Evolutionary conservation across 75 land plant genomes (phyloP).

Genomic region (Sequoia sempervirens): DNA sequence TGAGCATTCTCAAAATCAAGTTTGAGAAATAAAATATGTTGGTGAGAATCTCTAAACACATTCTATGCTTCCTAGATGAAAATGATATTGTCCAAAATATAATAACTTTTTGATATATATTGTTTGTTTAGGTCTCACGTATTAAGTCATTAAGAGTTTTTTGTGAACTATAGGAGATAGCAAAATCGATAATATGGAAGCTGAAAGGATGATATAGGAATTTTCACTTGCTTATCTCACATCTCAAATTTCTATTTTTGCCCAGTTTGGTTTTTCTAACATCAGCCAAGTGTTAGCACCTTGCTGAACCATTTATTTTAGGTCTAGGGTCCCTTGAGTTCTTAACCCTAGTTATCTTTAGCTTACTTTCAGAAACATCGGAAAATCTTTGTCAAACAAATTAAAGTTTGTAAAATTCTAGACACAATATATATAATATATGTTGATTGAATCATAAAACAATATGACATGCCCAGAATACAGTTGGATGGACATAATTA

Average conservation of each 20-base stretch:
- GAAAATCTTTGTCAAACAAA: not conserved
- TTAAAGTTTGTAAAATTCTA: not conserved
- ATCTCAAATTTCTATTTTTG: not conserved
- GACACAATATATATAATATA: not conserved
- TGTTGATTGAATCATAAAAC: not conserved
- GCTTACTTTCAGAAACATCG: not conserved
- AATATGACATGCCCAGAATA: too few relatives aligned
- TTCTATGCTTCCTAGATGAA: too few relatives aligned
- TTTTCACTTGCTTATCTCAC: not conserved
- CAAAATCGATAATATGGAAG: not conserved
- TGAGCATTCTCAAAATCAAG: too few relatives aligned
- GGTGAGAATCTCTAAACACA: too few relatives aligned
- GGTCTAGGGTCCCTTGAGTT: not conserved
- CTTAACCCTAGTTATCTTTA: not conserved
- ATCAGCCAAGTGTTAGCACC: not conserved
- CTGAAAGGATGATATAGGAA: not conserved
- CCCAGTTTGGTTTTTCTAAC: not conserved
- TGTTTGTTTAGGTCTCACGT: too few relatives aligned
- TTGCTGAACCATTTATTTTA: not conserved
- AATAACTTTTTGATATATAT: too few relatives aligned
- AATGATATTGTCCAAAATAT: too few relatives aligned
- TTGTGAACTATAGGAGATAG: not conserved
- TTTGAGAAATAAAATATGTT: too few relatives aligned
- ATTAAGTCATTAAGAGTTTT: not conserved
- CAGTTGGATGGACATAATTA: not conserved